Conservation (phyloP, 495 filamentous ascomycete species). For the Acidiella bohemica region DNA sequence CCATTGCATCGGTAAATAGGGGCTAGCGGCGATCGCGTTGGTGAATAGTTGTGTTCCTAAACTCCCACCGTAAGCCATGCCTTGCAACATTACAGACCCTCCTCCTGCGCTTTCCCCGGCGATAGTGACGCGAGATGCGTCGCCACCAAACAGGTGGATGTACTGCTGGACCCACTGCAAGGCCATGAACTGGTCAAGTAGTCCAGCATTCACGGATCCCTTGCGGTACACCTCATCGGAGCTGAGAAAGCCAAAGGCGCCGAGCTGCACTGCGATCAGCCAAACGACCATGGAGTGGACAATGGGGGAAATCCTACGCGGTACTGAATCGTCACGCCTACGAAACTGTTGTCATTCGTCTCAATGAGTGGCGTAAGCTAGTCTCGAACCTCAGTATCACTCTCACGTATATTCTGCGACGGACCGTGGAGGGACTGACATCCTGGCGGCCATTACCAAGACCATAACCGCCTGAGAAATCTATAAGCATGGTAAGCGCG, state of each 20-base stretch:
- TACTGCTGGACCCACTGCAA: slow-evolving; percentile 29
- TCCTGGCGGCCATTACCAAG: no score
- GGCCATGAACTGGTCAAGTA: slow-evolving; percentile 33
- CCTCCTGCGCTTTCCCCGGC: slow-evolving; percentile 63
- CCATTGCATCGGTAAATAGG: slow-evolving; percentile 16
- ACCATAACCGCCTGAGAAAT: no score
- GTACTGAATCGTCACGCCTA: slow-evolving; percentile 23
- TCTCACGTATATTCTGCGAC: no score
- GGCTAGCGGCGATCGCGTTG: slow-evolving; percentile 5
- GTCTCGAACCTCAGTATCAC: no score
- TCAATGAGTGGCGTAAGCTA: slow-evolving; percentile 18
- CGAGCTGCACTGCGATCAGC: slow-evolving; percentile 4
- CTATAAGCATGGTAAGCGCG: no score
- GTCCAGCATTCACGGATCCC: slow-evolving; percentile 45
- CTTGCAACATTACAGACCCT: slow-evolving; percentile 59
- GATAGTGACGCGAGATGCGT: slow-evolving; percentile 43
- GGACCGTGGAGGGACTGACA: no score
- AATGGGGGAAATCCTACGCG: slow-evolving; percentile 1
- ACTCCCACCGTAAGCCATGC: slow-evolving; percentile 50
- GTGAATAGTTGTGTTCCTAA: slow-evolving; percentile 27
- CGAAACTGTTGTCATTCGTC: slow-evolving; percentile 21
- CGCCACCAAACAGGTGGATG: slow-evolving; percentile 29
- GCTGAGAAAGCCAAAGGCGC: slow-evolving; percentile 46
- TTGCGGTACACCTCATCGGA: slow-evolving; percentile 32
- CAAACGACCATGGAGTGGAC: not conserved